Evolutionary conservation across 2,329 filamentous ascomycete species (phyloP).

Genomic region (Eutypella sp.): DNA sequence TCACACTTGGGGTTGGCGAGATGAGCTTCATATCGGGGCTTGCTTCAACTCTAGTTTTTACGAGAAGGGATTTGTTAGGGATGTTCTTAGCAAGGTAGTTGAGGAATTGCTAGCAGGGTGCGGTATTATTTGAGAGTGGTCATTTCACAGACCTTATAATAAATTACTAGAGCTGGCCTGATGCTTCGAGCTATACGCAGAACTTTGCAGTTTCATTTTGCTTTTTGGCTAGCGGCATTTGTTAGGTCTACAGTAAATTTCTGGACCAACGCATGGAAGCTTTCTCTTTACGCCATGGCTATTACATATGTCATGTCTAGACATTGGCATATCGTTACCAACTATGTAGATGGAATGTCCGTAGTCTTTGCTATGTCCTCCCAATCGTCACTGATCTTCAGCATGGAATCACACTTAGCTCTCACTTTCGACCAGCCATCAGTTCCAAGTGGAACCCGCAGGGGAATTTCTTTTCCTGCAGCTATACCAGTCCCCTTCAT

Average conservation of each 20-base stretch:
- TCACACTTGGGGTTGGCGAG: constrained; percentile 5
- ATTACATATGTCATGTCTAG: too few species aligned
- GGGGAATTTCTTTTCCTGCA: constrained; percentile 27
- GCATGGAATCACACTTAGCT: constrained; percentile 42
- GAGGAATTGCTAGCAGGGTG: background rate
- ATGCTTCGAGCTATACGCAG: too few species aligned
- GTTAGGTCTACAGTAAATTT: too few species aligned
- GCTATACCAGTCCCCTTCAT: constrained; percentile 38
- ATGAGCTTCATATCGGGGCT: constrained; percentile 1
- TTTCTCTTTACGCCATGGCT: too few species aligned
- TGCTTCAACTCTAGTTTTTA: constrained; percentile 5
- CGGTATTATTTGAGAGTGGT: too few species aligned
- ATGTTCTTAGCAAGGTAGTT: background rate
- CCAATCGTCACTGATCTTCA: constrained; percentile 41
- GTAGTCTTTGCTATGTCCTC: constrained; percentile 44
- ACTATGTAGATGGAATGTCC: too few species aligned
- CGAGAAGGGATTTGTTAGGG: background rate
- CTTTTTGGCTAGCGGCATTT: too few species aligned
- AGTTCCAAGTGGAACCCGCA: constrained; percentile 45
- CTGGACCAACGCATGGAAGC: too few species aligned
- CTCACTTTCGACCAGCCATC: constrained; percentile 44
- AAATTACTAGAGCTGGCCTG: too few species aligned
- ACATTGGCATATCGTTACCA: too few species aligned
- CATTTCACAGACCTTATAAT: too few species aligned
- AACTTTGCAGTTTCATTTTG: too few species aligned